Evolutionary conservation across 768 basidiomycete species (phyloP).

Genomic region (Pholiota molesta): DNA sequence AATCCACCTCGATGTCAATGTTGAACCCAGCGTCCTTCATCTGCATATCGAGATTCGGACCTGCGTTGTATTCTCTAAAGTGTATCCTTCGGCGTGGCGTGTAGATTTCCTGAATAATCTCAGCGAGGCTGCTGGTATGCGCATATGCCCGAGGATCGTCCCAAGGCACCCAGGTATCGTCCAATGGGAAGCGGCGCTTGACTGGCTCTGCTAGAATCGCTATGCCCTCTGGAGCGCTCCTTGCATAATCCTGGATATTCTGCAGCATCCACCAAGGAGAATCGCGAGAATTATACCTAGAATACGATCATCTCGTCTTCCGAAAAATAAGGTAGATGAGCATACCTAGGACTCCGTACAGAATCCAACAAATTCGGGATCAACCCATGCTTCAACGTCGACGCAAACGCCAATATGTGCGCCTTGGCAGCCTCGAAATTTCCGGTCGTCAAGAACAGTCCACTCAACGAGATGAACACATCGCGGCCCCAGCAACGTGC

Average conservation of each 20-base stretch:
- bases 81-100: constrained; percentile 94
- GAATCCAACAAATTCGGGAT: constrained; percentile 97
- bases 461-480: constrained; percentile 91
- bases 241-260: constrained; percentile 94
- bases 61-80: constrained; percentile 97
- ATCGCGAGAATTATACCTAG: constrained; percentile 93
- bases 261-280: constrained; percentile 99
- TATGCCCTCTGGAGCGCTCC: constrained; percentile 82
- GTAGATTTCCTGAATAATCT: constrained; percentile 96
- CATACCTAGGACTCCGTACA: constrained; percentile 76
- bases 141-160: constrained; percentile 83
- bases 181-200: constrained; percentile 91
- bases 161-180: constrained; percentile 94
- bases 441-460: constrained; percentile 92
- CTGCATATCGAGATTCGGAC: constrained; percentile 95
- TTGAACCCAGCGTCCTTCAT: constrained; percentile 94
- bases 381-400: constrained; percentile 92
- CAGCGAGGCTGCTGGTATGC: constrained; percentile 83
- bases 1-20: constrained; percentile 93
- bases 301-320: neutral
- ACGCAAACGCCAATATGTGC: constrained; percentile 93
- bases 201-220: constrained; percentile 79
- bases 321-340: neutral
- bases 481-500: constrained; percentile 97
- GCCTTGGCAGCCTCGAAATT: constrained; percentile 82